Evolutionary conservation across 352 stramenopile species (phyloP), one percentile per base, ranked within the genome.

Genomic region (Globisporangium ultimum): DNA sequence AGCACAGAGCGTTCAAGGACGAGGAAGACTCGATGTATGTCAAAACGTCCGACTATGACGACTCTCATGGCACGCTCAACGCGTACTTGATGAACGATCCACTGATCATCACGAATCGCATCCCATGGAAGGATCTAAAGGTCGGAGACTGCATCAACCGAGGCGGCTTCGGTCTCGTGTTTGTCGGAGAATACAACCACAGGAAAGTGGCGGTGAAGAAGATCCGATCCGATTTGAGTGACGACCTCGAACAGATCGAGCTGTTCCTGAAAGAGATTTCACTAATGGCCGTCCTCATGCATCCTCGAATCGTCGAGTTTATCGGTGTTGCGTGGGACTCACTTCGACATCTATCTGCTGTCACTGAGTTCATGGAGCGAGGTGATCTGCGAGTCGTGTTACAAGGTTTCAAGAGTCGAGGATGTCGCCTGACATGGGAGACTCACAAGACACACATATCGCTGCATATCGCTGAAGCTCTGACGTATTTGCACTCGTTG

Each of bases 311-410:
- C 17, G 77, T 91, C 17, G 74, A 82, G 40, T 91, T 89, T 32
- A 73, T 89, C 17, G 81, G 81, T 0, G 78, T 87, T 12, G 69
- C 78, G 7, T 91, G 80, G 77, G 77, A 87, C 48, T 76, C 72
- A 6, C 51, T 87, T 1, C 71, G 68, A 6, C 79, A 88, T 47
- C 52, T 91, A 0, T 75, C 64, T 5, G 71, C 74, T 10, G 77
- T 91, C 32, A 88, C 74, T 5, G 81, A 91, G 66, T 86, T 84
- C 55, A 89, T 91, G 81, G 79, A 89, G 13, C 73, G 71, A 48
- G 81, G 81, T 2, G 80, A 91, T 50, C 56, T 91, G 17, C 78
- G 78, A 6, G 75, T 80, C 8, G 73, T 91, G 20, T 53, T 91
- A 38, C 70, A 70, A 1, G 67, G 60, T 13, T 80, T 77, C 62